Conservation (phyloP, 2,329 filamentous ascomycete genomes). For the Diaporthe sp. region DNA sequence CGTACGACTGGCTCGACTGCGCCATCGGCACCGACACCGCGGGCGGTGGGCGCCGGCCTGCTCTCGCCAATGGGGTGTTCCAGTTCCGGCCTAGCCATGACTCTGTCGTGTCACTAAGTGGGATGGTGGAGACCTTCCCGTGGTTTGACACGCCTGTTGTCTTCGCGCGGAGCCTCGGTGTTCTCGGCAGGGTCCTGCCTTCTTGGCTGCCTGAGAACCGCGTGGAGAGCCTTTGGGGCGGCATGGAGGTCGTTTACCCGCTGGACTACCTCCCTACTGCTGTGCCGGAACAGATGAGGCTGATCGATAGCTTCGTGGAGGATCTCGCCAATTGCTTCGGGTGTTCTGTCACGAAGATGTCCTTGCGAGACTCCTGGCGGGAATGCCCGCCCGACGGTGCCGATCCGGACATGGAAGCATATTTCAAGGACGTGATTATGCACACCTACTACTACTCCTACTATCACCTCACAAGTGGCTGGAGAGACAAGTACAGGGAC, state of each 20-base stretch:
- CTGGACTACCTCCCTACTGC: not conserved
- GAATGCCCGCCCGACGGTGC: not conserved
- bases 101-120: not conserved
- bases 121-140: slow-evolving; percentile 7
- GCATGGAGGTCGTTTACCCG: slow-evolving; percentile 13
- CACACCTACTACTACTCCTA: slow-evolving; percentile 29
- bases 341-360: not conserved
- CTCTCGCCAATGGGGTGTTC: slow-evolving; percentile 13
- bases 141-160: slow-evolving; percentile 25
- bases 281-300: not conserved
- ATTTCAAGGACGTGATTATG: slow-evolving; percentile 12
- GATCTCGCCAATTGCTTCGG: slow-evolving; percentile 2
- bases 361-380: slow-evolving; percentile 14
- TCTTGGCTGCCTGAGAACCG: not conserved
- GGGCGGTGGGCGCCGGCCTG: slow-evolving; percentile 14
- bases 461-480: slow-evolving; percentile 9
- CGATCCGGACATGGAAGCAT: slow-evolving; percentile 9
- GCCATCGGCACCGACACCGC: slow-evolving; percentile 37
- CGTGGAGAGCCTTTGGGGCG: not conserved
- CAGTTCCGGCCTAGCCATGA: slow-evolving; percentile 30
- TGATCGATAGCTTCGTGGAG: slow-evolving; percentile 2
- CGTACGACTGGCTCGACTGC: slow-evolving; percentile 50
- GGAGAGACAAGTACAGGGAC: not conserved
- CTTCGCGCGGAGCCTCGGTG: slow-evolving; percentile 1
- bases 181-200: not conserved